Evolutionary conservation across 2,329 filamentous ascomycete species (phyloP), one percentile per base, ranked within the genome.

Genomic region (Scedosporium boydii): DNA sequence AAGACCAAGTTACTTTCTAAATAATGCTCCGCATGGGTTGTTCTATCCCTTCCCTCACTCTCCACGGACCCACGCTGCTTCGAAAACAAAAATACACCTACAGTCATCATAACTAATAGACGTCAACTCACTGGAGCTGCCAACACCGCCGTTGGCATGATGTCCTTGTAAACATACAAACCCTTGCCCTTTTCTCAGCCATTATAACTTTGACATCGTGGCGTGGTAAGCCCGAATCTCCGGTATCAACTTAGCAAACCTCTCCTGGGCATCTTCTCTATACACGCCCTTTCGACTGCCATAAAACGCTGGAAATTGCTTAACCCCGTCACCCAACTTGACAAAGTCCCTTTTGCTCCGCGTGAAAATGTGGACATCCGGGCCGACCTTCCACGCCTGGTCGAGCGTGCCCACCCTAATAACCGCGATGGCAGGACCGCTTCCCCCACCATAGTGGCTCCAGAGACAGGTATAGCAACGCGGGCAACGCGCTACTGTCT

Each of bases 331-430:
- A 2, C 38, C 12, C 10, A 60, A n/a, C 6, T 7, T 18, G 21
- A 60, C 23, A 68, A 77, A 81, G 12, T 67, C 65, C 63, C 70
- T 65, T 62, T 76, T 78, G 62, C 72, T 76, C 41, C 69, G 67
- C 18, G 71, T 74, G 64, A 70, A 82, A 59, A 80, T 77, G 68
- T 82, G 78, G 21, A 76, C 72, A 66, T 80, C 76, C 1, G 78
- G 78, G n/a, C 71, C 70, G 6, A 77, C 65, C 61, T 72, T 67
- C 64, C 70, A 69, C 6, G 73, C 69, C 14, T 67, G 65, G 67
- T 79, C 78, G 58, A 82, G 70, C 10, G 78, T 81, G 3, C 79
- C 78, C 27, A 72, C 75, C 46, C 76, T 73, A 9, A 82, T 65
- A 65, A 74, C 80, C 16, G 70, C 68, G 10, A 75, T 60, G 60